phyloP scores from a whole-genome alignment of 345 rosid species.

The Eucalyptus coolabah region DNA sequence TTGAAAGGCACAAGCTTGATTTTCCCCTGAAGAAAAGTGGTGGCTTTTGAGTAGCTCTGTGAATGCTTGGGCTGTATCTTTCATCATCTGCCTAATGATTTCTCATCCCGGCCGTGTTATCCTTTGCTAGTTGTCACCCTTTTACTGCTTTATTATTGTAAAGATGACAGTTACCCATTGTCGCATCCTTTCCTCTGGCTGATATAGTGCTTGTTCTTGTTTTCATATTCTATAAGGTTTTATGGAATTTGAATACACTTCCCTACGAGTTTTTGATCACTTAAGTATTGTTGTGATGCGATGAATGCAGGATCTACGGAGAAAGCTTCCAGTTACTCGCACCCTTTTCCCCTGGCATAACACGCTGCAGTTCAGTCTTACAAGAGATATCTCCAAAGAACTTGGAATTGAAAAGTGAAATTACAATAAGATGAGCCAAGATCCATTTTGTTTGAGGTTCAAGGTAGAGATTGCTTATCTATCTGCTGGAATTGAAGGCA shows the following conservation, averaged over 20 bases:
- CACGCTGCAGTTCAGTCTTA: conserved; percentile 82
- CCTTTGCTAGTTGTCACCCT: neutral
- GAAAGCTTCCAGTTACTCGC: conserved; percentile 95
- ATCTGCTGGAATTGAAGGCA: neutral
- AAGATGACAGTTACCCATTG: neutral
- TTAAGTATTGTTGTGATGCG: neutral
- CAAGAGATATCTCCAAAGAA: conserved; percentile 85
- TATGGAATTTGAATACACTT: neutral
- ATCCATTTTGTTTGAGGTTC: neutral
- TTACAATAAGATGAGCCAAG: neutral
- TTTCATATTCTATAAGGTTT: neutral
- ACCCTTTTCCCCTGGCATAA: conserved; percentile 94
- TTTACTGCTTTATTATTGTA: neutral
- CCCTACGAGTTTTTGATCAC: neutral
- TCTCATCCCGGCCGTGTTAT: neutral
- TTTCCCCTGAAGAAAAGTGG: neutral
- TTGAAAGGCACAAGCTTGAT: neutral
- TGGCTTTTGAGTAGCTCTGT: neutral
- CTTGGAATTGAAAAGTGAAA: conserved; percentile 74
- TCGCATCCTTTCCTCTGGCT: neutral
- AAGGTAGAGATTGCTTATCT: neutral
- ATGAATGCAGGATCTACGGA: conserved; percentile 68
- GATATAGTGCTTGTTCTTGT: neutral
- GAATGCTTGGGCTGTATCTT: neutral
- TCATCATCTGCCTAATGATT: neutral